These are phyloP conservation scores for Globisporangium orthogonon DNA, from an alignment of 352 stramenopile species.

Conservation along the genomic window DNA sequence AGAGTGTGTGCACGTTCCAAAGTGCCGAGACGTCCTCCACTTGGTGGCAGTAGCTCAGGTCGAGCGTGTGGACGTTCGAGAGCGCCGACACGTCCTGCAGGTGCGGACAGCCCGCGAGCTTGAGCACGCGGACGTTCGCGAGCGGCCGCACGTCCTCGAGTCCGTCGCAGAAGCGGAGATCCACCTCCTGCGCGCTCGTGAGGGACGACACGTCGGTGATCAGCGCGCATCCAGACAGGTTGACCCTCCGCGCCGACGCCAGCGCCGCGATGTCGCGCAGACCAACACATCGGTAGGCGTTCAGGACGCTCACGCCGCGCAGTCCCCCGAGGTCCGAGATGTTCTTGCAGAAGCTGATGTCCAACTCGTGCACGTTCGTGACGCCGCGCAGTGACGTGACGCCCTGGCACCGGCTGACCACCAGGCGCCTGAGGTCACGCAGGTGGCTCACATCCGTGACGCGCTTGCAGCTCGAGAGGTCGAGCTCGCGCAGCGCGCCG, in stretches of 20 bases:
- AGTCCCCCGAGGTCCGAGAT: conserved; percentile 26
- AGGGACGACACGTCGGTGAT: conserved; percentile 41
- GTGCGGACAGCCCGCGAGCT: conserved; percentile 48
- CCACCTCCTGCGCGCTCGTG: conserved; percentile 27
- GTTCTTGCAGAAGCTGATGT: conserved; percentile 69
- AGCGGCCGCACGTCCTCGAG: conserved; percentile 43
- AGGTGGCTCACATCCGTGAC: conserved; percentile 38
- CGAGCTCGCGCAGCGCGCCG: conserved; percentile 33
- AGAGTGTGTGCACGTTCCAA: conserved; percentile 45
- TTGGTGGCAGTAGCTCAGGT: conserved; percentile 58
- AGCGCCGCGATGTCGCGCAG: conserved; percentile 41
- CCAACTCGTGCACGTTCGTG: conserved; percentile 33
- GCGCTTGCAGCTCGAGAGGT: conserved; percentile 45
- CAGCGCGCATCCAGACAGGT: conserved; percentile 48
- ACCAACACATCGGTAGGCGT: conserved; percentile 48
- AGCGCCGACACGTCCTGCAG: conserved; percentile 44
- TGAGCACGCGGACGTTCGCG: conserved; percentile 29
- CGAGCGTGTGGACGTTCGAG: conserved; percentile 37
- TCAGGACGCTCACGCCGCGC: conserved; percentile 21
- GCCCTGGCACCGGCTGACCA: conserved; percentile 47
- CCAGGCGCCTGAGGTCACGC: conserved; percentile 47
- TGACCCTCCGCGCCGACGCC: conserved; percentile 21
- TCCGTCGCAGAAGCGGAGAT: conserved; percentile 64
- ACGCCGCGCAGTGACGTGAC: conserved; percentile 39
- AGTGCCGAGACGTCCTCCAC: conserved; percentile 45